Evolutionary conservation across 495 filamentous ascomycete genomes (phyloP), one percentile per base, ranked within the genome.

Genomic region (Hypoxylon fuscum): DNA sequence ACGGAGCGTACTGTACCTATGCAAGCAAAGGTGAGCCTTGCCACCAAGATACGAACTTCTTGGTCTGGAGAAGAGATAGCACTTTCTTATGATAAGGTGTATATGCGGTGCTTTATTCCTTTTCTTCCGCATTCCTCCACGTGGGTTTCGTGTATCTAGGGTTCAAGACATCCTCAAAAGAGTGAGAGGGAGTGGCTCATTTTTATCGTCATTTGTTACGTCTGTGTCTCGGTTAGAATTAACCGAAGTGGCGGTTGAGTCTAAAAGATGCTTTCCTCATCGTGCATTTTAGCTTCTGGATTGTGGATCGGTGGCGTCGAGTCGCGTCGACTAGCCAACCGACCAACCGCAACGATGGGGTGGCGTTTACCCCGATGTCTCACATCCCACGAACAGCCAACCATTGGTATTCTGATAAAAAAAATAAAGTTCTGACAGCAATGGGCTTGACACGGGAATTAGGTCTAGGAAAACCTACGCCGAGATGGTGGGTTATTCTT

Each of bases 1-100:
- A 64, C 47, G 60, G 46, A 22, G 43, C 14, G 34, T 41, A 17
- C 6, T 41, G n/a, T n/a, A n/a, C n/a, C n/a, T n/a, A n/a, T 57
- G 38, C 15, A 40, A 14, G 1, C 20, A n/a, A n/a, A n/a, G n/a
- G 21, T 14, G 27, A 15, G 32, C 32, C 41, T 49, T 42, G 40
- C 60, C 47, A 52, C 59, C 38, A 17, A 32, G 40, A 38, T 46
- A 47, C 21, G 41, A 32, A 22, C 2, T 21, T 45, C 10, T 9
- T 25, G 14, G 37, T n/a, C 17, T 46, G 23, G 14, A 9, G 5
- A 17, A 29, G 23, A 0, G 43, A 29, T 9, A 29, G 14, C 43
- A 14, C 15, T 41, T 41, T 10, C 10, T 8, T 3, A 41, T 7
- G 38, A 8, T 11, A 6, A 41, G 0, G 12, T 35, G 32, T 17